These are phyloP conservation scores for Martensiomyces pterosporus DNA, from an alignment of 192 early-diverging fungal species.

Conservation along the genomic window DNA sequence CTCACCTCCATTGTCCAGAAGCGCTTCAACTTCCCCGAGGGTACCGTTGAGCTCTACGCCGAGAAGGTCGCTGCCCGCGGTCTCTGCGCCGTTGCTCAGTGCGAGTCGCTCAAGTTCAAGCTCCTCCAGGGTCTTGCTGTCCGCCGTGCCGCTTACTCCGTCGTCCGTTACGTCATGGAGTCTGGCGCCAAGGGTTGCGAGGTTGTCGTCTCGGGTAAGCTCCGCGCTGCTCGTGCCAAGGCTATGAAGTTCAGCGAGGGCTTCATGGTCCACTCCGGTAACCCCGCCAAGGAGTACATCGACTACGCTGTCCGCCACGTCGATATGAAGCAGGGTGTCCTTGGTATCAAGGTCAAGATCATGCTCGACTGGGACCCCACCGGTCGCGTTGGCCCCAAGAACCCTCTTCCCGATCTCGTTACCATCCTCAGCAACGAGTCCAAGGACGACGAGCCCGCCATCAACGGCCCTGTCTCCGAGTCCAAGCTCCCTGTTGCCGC, in stretches of 20 bases:
- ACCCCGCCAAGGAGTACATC: constrained; percentile 94
- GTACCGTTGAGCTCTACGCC: constrained; percentile 97
- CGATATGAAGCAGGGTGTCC: constrained; percentile 95
- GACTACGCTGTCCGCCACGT: constrained; percentile 97
- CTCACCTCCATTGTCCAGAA: constrained; percentile 98
- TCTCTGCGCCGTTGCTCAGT: constrained; percentile 97
- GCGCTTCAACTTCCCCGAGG: constrained; percentile 98
- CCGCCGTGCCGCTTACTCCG: constrained; percentile 96
- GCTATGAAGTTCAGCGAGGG: constrained; percentile 99
- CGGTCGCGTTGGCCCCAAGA: constrained; percentile 92
- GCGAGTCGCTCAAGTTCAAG: constrained; percentile 98
- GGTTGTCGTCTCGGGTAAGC: constrained; percentile 98
- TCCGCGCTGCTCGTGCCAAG: constrained; percentile 99
- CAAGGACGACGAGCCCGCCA: constrained; percentile 73
- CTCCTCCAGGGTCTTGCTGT: constrained; percentile 95
- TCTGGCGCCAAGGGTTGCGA: constrained; percentile 99
- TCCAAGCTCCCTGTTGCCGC: constrained; percentile 35
- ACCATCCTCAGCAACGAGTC: constrained; percentile 81
- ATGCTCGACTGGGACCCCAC: constrained; percentile 94
- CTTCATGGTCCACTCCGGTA: constrained; percentile 99
- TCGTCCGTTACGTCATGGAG: constrained; percentile 99
- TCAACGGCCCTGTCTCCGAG: constrained; percentile 67
- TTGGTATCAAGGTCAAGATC: constrained; percentile 99
- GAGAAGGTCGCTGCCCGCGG: constrained; percentile 96
- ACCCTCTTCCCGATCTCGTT: constrained; percentile 91